Percentiles rank a stretch among this genome's conserved stretches.
phyloP scores from a whole-genome alignment of 306 rosid species.

The Begonia peltatifolia region DNA sequence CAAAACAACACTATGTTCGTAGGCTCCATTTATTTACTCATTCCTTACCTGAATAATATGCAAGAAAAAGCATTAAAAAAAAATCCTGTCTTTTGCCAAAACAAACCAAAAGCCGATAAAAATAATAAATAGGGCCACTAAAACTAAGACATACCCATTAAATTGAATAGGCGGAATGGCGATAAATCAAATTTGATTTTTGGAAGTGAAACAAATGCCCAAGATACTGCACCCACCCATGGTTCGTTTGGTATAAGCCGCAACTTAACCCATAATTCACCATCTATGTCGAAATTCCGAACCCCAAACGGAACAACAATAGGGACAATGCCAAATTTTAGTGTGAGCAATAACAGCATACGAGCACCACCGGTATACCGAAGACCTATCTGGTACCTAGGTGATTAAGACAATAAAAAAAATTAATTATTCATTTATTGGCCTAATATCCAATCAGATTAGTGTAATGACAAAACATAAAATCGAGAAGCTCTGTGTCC shows the following conservation, averaged over 20 bases:
- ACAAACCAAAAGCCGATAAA: neutral
- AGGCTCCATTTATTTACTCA: too few relatives aligned
- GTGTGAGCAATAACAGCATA: conserved; percentile 78
- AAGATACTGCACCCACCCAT: conserved; percentile 92
- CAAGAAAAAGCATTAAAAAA: too few relatives aligned
- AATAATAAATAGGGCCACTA: neutral
- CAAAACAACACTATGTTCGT: too few relatives aligned
- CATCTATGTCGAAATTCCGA: conserved; percentile 95
- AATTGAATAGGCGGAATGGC: conserved; percentile 89
- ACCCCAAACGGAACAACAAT: conserved; percentile 81
- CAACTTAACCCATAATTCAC: conserved; percentile 95
- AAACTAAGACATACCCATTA: conserved; percentile 62
- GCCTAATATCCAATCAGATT: too few relatives aligned
- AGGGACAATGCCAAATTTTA: conserved; percentile 84
- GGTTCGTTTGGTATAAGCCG: conserved; percentile 81
- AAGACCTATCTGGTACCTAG: conserved; percentile 96
- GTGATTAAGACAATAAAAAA: conserved; percentile 4
- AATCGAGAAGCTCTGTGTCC: too few relatives aligned
- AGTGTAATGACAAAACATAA: too few relatives aligned
- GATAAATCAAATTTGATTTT: conserved; percentile 91
- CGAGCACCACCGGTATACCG: conserved; percentile 98
- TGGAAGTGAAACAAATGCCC: conserved; percentile 99
- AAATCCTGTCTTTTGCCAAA: too few relatives aligned
- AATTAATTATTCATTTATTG: neutral
- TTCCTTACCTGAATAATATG: too few relatives aligned